Conservation (phyloP, 2,329 filamentous ascomycete genomes). For the Ceratocystis albifundus region DNA sequence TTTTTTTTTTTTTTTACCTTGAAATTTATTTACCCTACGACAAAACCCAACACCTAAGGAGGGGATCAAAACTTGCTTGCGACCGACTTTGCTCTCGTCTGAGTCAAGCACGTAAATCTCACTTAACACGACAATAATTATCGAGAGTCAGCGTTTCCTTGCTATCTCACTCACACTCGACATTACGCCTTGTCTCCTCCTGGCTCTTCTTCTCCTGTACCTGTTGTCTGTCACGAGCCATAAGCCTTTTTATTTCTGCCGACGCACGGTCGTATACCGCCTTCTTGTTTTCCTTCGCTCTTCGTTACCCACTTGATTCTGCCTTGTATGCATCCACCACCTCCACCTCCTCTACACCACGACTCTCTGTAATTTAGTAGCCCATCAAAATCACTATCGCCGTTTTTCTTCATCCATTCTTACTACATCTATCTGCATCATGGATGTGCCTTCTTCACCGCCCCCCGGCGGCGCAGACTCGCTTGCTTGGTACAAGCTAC, state of each 20-base stretch:
- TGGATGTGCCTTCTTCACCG: conserved; percentile 52
- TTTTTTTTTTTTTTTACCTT: conserved; percentile 8
- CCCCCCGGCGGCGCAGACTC: conserved; percentile 57
- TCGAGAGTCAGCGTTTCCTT: neutral
- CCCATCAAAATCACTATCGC: neutral
- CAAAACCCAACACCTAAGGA: conserved; percentile 11
- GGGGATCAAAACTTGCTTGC: conserved; percentile 2
- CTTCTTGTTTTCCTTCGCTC: conserved; percentile 11
- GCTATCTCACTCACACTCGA: neutral
- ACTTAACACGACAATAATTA: neutral
- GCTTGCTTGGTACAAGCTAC: conserved; percentile 85
- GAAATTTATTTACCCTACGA: conserved; percentile 5
- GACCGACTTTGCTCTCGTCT: neutral
- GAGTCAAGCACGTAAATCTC: too few species aligned
- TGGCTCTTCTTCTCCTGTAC: neutral
- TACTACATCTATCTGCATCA: conserved; percentile 33
- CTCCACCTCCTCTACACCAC: too few species aligned
- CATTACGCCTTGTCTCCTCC: neutral
- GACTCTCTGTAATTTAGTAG: conserved; percentile 7
- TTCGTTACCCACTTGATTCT: conserved; percentile 3
- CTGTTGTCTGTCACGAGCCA: conserved; percentile 9
- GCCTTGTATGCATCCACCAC: conserved; percentile 12
- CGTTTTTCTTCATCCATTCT: neutral
- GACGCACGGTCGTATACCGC: conserved; percentile 21
- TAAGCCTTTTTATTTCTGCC: conserved; percentile 5